These are phyloP conservation scores for Petasospora fabianii DNA, from an alignment of 1,139 yeast species.

Conservation along the genomic window DNA sequence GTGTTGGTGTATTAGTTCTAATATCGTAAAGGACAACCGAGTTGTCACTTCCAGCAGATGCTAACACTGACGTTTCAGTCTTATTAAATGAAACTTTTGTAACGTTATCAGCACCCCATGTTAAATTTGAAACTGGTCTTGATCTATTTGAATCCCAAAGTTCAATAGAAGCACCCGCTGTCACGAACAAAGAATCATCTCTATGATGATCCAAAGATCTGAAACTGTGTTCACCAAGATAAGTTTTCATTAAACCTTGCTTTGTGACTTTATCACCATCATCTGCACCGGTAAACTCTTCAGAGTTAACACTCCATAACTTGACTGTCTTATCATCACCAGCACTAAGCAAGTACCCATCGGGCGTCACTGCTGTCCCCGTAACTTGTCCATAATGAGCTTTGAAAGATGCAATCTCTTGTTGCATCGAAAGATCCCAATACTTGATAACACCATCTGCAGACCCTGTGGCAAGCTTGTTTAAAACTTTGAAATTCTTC, in stretches of 20 bases:
- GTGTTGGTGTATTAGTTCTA: constrained; percentile 90
- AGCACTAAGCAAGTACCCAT: constrained; percentile 69
- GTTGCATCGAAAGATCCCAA: constrained; percentile 80
- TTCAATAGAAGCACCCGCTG: constrained; percentile 88
- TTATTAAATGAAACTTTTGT: constrained; percentile 80
- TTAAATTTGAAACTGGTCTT: constrained; percentile 68
- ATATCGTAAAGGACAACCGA: constrained; percentile 87
- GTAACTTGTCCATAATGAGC: constrained; percentile 92
- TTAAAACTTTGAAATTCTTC: constrained; percentile 65
- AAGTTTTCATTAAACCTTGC: constrained; percentile 66
- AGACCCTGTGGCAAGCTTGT: constrained; percentile 82
- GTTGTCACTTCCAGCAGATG: constrained; percentile 91
- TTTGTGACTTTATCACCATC: constrained; percentile 31
- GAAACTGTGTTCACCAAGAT: constrained; percentile 79
- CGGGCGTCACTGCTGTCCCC: constrained; percentile 79
- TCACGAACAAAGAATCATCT: constrained; percentile 69
- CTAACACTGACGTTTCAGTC: constrained; percentile 85
- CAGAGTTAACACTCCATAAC: constrained; percentile 59
- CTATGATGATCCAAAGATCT: constrained; percentile 85
- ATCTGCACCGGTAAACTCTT: constrained; percentile 35
- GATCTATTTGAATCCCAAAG: constrained; percentile 86
- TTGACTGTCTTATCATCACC: constrained; percentile 90
- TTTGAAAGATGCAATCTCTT: constrained; percentile 70
- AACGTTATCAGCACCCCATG: constrained; percentile 97
- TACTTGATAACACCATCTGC: constrained; percentile 94